These are phyloP conservation scores for Prunus padus DNA, from an alignment of 306 rosid genomes.

Conservation along the genomic window DNA sequence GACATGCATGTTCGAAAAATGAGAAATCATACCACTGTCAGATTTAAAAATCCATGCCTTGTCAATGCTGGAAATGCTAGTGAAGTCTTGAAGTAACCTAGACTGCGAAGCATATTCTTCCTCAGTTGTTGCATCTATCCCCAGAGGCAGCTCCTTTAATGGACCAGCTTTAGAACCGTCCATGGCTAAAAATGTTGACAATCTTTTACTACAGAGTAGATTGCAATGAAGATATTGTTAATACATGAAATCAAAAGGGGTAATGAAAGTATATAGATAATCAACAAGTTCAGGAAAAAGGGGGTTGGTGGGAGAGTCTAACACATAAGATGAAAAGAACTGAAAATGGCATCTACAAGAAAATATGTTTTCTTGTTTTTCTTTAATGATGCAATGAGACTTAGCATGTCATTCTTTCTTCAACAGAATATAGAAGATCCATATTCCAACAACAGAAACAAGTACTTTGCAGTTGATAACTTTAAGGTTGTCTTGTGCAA, in stretches of 20 bases:
- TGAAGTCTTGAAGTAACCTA: conserved; percentile 63
- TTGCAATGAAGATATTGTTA: background rate
- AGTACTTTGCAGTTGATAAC: background rate
- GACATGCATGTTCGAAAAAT: background rate
- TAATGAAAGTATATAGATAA: background rate
- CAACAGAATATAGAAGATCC: background rate
- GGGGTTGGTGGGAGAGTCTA: too few species aligned
- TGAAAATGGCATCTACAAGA: background rate
- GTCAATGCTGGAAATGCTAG: conserved; percentile 59
- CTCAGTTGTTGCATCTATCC: conserved; percentile 54
- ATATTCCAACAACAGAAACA: background rate
- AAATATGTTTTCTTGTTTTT: background rate
- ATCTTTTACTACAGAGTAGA: conserved; percentile 35
- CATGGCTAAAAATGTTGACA: conserved; percentile 47
- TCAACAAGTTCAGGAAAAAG: too few species aligned
- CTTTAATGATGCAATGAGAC: background rate
- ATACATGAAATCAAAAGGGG: background rate
- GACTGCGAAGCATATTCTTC: conserved; percentile 66
- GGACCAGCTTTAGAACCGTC: conserved; percentile 37
- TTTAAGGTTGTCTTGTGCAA: background rate
- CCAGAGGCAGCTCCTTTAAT: conserved; percentile 48
- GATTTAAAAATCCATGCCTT: conserved; percentile 74
- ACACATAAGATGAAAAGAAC: background rate
- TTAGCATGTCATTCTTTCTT: background rate
- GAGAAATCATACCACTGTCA: conserved; percentile 40